These are phyloP conservation scores for Colletotrichum lentis DNA, from an alignment of 2,329 filamentous ascomycete species.

Conservation along the genomic window DNA sequence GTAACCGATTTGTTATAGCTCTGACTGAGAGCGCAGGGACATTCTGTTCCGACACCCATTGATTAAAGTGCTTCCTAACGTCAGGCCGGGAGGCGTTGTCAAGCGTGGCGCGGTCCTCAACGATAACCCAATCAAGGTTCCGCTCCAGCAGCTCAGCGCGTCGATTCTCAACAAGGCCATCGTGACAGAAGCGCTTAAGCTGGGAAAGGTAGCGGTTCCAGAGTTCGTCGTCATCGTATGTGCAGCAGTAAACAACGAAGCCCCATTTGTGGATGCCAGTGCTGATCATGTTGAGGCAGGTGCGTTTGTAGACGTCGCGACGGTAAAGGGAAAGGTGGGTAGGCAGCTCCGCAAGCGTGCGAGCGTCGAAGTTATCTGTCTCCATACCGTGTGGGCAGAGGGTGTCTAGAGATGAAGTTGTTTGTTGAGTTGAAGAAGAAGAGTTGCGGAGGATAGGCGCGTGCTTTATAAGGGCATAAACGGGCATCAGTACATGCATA, in stretches of 20 bases:
- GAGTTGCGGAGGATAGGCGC: not conserved
- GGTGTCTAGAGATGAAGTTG: not conserved
- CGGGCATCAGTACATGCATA: too few relatives aligned
- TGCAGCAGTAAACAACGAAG: conserved; percentile 39
- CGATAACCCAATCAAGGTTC: conserved; percentile 4
- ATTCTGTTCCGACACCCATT: not conserved
- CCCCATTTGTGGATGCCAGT: conserved; percentile 36
- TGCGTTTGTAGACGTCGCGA: not conserved
- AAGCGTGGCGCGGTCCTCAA: not conserved
- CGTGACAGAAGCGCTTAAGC: conserved; percentile 3
- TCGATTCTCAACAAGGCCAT: not conserved
- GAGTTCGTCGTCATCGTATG: conserved; percentile 34
- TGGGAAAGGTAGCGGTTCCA: conserved; percentile 26
- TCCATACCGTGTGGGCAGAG: not conserved
- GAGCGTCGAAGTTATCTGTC: not conserved
- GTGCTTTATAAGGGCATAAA: not conserved
- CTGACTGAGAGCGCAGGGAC: not conserved
- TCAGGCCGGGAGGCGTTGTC: not conserved
- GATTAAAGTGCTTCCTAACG: not conserved
- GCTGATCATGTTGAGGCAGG: not conserved
- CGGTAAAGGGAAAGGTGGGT: not conserved
- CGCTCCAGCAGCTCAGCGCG: conserved; percentile 17
- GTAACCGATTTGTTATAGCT: not conserved
- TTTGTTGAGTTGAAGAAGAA: not conserved
- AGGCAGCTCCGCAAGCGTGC: conserved; percentile 7